These are phyloP conservation scores for Ramaria sp. DNA, from an alignment of 768 basidiomycete species.

Conservation along the genomic window DNA sequence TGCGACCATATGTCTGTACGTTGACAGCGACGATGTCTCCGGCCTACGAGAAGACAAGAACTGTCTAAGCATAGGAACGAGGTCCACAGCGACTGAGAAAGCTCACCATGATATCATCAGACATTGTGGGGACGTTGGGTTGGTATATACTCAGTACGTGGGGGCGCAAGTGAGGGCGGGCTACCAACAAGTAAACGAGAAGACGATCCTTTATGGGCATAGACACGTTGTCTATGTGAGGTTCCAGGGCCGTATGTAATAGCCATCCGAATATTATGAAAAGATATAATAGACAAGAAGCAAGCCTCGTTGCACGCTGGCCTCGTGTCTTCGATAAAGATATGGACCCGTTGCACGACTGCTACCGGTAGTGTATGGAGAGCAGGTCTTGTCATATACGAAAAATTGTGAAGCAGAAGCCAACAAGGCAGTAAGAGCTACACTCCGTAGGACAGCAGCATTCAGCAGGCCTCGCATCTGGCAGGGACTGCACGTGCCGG, in stretches of 20 bases:
- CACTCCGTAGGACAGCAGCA: no score
- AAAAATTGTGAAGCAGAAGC: no score
- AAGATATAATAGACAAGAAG: neutral
- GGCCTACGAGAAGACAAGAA: slow-evolving; percentile 30
- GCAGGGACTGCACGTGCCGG: no score
- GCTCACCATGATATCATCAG: slow-evolving; percentile 9
- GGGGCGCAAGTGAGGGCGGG: neutral
- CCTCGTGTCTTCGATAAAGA: no score
- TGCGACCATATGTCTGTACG: slow-evolving; percentile 44
- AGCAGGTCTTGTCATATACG: no score
- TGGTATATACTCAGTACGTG: no score
- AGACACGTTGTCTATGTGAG: slow-evolving; percentile 2
- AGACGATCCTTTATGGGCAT: neutral
- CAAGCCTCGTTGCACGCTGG: no score
- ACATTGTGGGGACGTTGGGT: neutral
- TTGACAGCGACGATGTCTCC: slow-evolving; percentile 76
- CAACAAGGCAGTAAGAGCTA: no score
- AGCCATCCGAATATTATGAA: neutral
- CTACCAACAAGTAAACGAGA: slow-evolving; percentile 4
- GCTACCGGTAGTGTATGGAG: no score
- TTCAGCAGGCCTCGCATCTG: no score
- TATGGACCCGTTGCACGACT: no score
- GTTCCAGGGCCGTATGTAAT: neutral
- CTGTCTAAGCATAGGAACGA: neutral
- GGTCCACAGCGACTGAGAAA: neutral